These are phyloP conservation scores for Neurospora sp. DNA, from an alignment of 495 filamentous ascomycete genomes.

Conservation along the genomic window DNA sequence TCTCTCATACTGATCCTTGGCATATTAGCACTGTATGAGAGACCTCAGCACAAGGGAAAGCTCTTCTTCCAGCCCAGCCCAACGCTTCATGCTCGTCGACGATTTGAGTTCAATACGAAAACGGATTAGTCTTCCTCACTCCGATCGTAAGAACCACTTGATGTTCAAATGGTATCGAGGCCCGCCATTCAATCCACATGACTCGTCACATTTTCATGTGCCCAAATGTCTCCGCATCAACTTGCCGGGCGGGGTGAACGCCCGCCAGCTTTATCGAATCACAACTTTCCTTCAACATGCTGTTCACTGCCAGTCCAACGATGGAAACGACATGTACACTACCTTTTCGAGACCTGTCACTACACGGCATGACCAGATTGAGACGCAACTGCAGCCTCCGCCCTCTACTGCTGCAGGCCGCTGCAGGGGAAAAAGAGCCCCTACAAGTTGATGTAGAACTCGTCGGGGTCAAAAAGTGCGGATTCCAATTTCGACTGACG, in stretches of 20 bases:
- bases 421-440: neutral
- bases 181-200: neutral
- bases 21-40: neutral
- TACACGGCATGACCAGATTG: neutral
- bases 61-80: neutral
- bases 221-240: neutral
- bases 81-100: neutral
- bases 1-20: neutral
- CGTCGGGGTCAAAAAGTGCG: neutral
- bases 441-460: neutral
- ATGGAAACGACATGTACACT: neutral
- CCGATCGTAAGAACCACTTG: neutral
- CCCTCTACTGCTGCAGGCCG: neutral
- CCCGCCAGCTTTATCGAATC: neutral
- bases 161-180: neutral
- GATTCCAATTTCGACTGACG: neutral
- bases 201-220: neutral
- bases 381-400: neutral
- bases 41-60: neutral
- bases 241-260: neutral
- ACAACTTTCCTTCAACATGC: neutral
- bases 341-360: neutral
- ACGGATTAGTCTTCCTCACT: neutral
- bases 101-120: neutral
- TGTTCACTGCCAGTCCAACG: neutral